Evolutionary conservation across 202 grass and related monocot genomes (phyloP).

Genomic region (Setaria italica): DNA sequence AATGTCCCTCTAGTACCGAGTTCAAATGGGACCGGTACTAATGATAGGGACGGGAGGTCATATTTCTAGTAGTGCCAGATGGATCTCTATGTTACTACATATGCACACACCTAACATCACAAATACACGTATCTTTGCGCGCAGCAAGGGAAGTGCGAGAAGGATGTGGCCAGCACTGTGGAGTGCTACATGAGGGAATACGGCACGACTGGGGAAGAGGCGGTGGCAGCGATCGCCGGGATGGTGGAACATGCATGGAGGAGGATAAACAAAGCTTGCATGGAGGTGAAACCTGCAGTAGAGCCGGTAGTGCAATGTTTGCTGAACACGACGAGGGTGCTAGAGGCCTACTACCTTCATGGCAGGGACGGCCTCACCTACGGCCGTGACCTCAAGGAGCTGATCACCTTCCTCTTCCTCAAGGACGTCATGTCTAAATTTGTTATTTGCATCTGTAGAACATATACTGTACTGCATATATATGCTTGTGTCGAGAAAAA

Average conservation of each 20-base stretch:
- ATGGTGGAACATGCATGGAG: neutral
- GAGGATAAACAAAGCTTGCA: neutral
- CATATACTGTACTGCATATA: neutral
- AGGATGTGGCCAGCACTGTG: neutral
- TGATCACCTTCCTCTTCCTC: neutral
- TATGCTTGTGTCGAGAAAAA: neutral
- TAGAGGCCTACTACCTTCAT: neutral
- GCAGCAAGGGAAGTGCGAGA: neutral
- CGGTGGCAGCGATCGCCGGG: neutral
- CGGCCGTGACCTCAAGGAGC: neutral
- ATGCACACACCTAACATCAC: neutral
- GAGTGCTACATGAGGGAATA: slow-evolving; percentile 24
- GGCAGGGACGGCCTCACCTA: neutral
- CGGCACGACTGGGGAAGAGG: neutral
- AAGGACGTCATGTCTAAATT: neutral
- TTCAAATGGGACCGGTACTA: too few species aligned
- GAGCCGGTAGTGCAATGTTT: neutral
- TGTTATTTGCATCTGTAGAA: neutral
- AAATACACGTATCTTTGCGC: neutral
- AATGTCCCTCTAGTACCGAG: too few species aligned
- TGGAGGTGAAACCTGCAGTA: neutral
- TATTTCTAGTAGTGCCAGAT: too few species aligned
- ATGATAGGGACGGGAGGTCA: too few species aligned
- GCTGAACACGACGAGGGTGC: neutral
- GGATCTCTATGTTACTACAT: neutral